phyloP scores from a whole-genome alignment of 768 basidiomycete species.

The Mycena haematopus region DNA sequence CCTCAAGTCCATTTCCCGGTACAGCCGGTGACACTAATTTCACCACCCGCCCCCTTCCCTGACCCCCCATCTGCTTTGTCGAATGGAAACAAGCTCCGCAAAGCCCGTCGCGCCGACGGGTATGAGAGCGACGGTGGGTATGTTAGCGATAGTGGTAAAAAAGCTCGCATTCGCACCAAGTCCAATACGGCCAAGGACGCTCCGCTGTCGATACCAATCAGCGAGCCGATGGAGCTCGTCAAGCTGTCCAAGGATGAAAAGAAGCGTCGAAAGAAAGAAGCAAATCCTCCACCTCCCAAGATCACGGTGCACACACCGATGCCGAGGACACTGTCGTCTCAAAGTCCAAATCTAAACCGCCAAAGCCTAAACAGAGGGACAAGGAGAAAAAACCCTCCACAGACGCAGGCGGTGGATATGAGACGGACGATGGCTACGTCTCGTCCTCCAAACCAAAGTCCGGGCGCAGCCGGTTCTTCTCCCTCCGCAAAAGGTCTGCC shows the following conservation, averaged over 20 bases:
- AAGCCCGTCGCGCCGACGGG: slow-evolving; percentile 43
- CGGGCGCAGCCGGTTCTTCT: slow-evolving; percentile 47
- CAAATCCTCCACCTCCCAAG: slow-evolving; percentile 31
- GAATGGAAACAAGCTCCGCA: slow-evolving; percentile 22
- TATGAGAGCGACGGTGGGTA: slow-evolving; percentile 63
- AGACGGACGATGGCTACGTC: slow-evolving; percentile 36
- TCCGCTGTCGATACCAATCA: slow-evolving; percentile 33
- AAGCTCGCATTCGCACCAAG: slow-evolving; percentile 33
- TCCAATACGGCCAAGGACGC: slow-evolving; percentile 35
- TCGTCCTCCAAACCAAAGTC: slow-evolving; percentile 42
- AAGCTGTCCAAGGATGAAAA: slow-evolving; percentile 32
- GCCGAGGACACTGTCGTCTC: slow-evolving; percentile 21
- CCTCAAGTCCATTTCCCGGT: background rate
- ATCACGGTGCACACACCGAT: slow-evolving; percentile 26
- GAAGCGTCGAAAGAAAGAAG: slow-evolving; percentile 27
- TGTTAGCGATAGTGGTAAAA: slow-evolving; percentile 48
- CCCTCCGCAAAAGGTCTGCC: slow-evolving; percentile 43
- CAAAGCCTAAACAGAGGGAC: slow-evolving; percentile 33
- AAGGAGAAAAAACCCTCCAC: slow-evolving; percentile 29
- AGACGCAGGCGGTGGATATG: slow-evolving; percentile 28
- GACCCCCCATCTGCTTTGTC: background rate
- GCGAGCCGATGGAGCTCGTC: slow-evolving; percentile 32
- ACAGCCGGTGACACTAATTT: background rate
- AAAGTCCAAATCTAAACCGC: slow-evolving; percentile 13
- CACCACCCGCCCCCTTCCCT: slow-evolving; percentile 18